Base-by-base conservation (phyloP, 2,329 filamentous ascomycete genomes). In the Fonsecaea pedrosoi region DNA sequence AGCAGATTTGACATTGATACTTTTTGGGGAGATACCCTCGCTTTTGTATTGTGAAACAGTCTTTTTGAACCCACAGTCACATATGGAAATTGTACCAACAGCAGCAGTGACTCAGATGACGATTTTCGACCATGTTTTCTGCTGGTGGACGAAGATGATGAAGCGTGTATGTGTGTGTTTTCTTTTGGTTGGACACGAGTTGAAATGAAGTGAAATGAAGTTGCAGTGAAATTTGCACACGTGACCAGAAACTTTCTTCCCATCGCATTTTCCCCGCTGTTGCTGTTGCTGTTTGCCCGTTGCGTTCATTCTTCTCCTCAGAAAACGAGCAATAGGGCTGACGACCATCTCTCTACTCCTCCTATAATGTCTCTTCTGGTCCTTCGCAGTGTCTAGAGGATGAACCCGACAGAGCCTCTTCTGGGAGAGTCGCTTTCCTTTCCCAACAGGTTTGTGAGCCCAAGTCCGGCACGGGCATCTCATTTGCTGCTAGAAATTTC, bases 21-120 rank as follows among this genome's bases (percentile, higher is more conserved):
- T 37, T 54, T 54, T 50, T 62, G 61, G 10, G 10, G 58, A 60
- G 66, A 68, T 68, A 68, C 63, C 66, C 66, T 68, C 66, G 50
- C 48, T 57, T 66, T 50, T 38, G 9, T 50, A 25, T 15, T 25
- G 45, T 56, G 56, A 38, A 57, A 13, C 12, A 42, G 5, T 6
- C 13, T 32, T 32, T 32, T 32, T 32, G 30, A 32, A 32, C 30
- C 6, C 30, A 32, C 12, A 42, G 13, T 48, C 30, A 21, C 34
- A 40, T 42, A 21, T 34, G 9, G 38, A 21, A n/a, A 58, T 35
- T 64, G 55, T 59, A 64, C 32, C 56, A 60, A 50, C 35, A 65
- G 54, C 63, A 54, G 57, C 57, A 61, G 60, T 57, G 32, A 35
- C 12, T 45, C 55, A 53, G 40, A 42, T n/a, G 30, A 38, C 35